A percentile compares a stretch with the other conserved stretches of the same genome.
phyloP scores from a whole-genome alignment of 2,329 filamentous ascomycete species.

The Sordariomycetes sp. region DNA sequence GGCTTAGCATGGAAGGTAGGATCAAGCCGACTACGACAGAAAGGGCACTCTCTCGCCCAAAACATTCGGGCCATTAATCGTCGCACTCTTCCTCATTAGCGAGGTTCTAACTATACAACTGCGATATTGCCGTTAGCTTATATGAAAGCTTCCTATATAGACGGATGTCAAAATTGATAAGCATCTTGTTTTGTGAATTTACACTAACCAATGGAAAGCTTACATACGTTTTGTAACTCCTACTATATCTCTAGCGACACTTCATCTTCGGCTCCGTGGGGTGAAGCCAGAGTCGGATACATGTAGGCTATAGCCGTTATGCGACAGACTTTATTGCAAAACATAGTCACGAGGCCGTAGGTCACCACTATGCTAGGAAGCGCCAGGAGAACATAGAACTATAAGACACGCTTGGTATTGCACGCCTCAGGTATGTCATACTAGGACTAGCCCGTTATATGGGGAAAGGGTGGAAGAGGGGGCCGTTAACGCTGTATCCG shows the following conservation, averaged over 20 bases:
- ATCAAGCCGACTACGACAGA: constrained; percentile 5
- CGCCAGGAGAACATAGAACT: no score
- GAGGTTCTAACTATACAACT: not conserved
- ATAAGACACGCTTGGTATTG: no score
- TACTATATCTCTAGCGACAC: constrained; percentile 7
- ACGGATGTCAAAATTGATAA: not conserved
- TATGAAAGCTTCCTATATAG: constrained; percentile 7
- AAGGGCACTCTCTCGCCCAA: constrained; percentile 5
- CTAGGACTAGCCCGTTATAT: no score
- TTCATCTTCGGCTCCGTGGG: constrained; percentile 3
- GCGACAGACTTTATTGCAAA: no score
- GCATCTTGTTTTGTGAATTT: not conserved
- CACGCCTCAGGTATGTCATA: no score
- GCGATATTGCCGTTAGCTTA: constrained; percentile 1
- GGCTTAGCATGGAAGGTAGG: constrained; percentile 6
- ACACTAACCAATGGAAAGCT: not conserved
- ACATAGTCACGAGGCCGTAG: no score
- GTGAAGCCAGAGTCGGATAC: not conserved
- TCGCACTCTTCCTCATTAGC: constrained; percentile 6
- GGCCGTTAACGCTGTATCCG: no score
- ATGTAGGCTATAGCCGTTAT: not conserved
- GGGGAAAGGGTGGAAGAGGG: no score
- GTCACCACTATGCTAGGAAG: no score
- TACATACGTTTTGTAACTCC: constrained; percentile 8
- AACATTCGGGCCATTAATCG: constrained; percentile 6